Base-by-base conservation (phyloP, 257 asterid genomes). In the Solanum pimpinellifolium region DNA sequence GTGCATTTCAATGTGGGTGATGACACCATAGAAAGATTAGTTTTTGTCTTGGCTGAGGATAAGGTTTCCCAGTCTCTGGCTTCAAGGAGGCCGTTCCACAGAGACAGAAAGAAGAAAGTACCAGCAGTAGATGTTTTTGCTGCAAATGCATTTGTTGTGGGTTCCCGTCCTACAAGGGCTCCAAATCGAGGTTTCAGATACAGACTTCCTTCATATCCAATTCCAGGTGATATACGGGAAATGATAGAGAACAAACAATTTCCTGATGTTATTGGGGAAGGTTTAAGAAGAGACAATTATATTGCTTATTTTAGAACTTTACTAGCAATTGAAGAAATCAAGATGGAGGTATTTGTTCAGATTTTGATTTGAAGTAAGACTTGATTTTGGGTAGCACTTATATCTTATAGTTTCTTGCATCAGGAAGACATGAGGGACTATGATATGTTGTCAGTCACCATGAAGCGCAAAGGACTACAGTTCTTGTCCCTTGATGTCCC, bases 371-470 rank as follows among this genome's bases (percentile, higher is more conserved):
- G 78, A 47, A 90, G 74, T 47, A 80, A 27, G 56, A 12, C 35
- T 23, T 47, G 66, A 21, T 84, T 85, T 76, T 87, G 35, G 83
- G 85, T 83, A 66, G 73, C 31, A 39, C 88, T 77, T 69, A 77
- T 23, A 49, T 37, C 83, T 46, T 56, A 52, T 62, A 49, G 59
- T 89, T 88, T 39, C 39, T 88, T 87, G 10, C 83, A 86, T 69
- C 93, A 97, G 99, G 97, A 94, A 86, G 96, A 96, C 88, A 95
- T 97, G 98, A 89, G 92, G 81, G 91, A 93, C 35, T 97, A 96
- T 91, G 94, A 92, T 90, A 96, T 96, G 99, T 98, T 92, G 91
- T 27, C 42, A 47, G 96, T 93, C 87, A 49, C 89, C 42, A 86
- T 97, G 97, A 93, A 85, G 89, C 92, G 88, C 35, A 92, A 85